Evolutionary conservation across 2,329 filamentous ascomycete species (phyloP), one percentile per base, ranked within the genome.

Genomic region (Fusarium incarnatum): DNA sequence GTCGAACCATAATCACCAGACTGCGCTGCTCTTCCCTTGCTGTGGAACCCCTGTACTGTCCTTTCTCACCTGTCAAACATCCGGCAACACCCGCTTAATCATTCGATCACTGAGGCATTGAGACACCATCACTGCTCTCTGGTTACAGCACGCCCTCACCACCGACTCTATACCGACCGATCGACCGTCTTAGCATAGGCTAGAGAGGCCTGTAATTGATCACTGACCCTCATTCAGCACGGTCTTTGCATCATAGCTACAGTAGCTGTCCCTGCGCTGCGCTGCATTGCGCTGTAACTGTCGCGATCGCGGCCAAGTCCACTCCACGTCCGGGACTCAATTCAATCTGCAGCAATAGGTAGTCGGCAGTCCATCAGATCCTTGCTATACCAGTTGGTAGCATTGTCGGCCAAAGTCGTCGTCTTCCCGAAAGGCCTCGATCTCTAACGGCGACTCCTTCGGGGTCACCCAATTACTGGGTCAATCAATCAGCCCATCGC

Each of bases 401-500:
- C 42, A 52, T 63, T 45, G 53, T 64, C 68, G 68, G 68, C 68
- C 56, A 68, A 71, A 58, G 58, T 56, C 53, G 52, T 65, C 53
- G 27, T 68, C 66, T 71, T 69, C 64, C 68, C 68, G 60, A 69
- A 71, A 71, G 68, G 68, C 63, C 58, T 70, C 59, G 67, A 53
- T 63, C 55, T 59, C 40, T 55, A 67, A 63, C 72, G 69, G 68
- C 70, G 70, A 73, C 56, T 59, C 55, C 61, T 69, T 66, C 66
- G 63, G 67, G 62, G 63, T 40, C 67, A 70, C 68, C 69, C 57
- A 72, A 69, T 42, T 41, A 55, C 60, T 71, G 68, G 68, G 67
- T 52, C 46, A 56, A 52, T 76, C 74, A 66, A 75, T 76, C 74
- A 73, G 70, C 68, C 74, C 74, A 76, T 74, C 67, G 64, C 64